These are phyloP conservation scores for Fusarium guadeloupense DNA, from an alignment of 2,329 filamentous ascomycete genomes.

Conservation along the genomic window DNA sequence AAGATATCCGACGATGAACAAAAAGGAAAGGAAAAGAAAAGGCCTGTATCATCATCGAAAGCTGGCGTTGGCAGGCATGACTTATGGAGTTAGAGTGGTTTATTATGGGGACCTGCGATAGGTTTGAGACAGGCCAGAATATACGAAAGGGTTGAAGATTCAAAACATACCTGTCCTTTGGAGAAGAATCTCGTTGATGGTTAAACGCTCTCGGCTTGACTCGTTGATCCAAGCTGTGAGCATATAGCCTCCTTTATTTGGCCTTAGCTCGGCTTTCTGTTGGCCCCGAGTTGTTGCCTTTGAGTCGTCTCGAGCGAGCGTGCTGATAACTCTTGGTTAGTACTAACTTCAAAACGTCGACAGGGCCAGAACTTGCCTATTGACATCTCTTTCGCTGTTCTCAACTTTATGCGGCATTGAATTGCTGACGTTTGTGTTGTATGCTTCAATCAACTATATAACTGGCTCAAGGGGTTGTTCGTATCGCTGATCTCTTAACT, in stretches of 20 bases:
- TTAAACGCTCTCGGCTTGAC: constrained; percentile 19
- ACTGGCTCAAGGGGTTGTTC: not conserved
- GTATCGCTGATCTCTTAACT: not conserved
- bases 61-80: constrained; percentile 38
- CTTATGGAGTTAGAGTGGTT: constrained; percentile 37
- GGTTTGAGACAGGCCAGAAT: constrained; percentile 28
- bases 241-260: constrained; percentile 10
- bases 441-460: not conserved
- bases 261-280: not conserved
- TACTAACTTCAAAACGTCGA: not conserved
- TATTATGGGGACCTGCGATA: constrained; percentile 16
- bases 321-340: constrained; percentile 5
- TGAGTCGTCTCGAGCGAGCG: not conserved
- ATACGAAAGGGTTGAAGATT: constrained; percentile 18
- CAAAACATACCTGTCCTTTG: constrained; percentile 16
- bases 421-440: not conserved
- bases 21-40: constrained; percentile 11
- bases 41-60: constrained; percentile 35
- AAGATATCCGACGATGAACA: constrained; percentile 9
- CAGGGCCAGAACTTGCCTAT: constrained; percentile 1
- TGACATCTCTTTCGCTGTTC: not conserved
- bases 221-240: constrained; percentile 24
- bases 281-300: not conserved
- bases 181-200: constrained; percentile 30
- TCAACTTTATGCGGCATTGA: constrained; percentile 28